Evolutionary conservation across 2,329 filamentous ascomycete species (phyloP), one percentile per base, ranked within the genome.

Genomic region (Penicillium expansum): DNA sequence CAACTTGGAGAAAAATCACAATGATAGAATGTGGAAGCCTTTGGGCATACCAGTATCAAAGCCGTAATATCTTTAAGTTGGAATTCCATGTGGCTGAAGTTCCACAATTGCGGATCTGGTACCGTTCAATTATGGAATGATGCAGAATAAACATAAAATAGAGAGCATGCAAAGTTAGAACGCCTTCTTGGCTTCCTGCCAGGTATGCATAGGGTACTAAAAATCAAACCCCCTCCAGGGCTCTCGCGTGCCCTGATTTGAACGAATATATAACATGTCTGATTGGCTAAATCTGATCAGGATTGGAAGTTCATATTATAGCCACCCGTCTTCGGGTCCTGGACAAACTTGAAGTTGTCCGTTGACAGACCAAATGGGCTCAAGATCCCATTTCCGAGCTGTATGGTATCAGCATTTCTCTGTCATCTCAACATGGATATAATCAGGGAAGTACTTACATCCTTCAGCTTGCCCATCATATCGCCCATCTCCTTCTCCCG

Each of bases 391-490:
- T 99, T 96, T 0, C 94, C 94, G 58, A 99, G 78, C 75, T 90
- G 58, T 4, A 48, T n/a, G 0, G 30, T 18, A 29, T 56, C 11
- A 56, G 41, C 20, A 32, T 10, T 24, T 16, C 18, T 27, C 8
- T 27, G 16, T 3, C 38, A 22, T 13, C 50, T 65, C 56, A 64
- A 29, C 39, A 7, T 1, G 18, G 14, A 1, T 29, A 48, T 29
- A 5, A 18, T 18, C 3, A 13, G 13, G 5, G 16, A 10, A 45
- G 52, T 49, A 80, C 83, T 77, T 63, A 86, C 84, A 65, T 88
- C 86, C 71, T 96, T 97, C 67, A 99, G 76, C 78, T 97, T 97
- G 18, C 89, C 90, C 92, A 96, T 96, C 92, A 97, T 97, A 77
- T 99, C 93, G 3, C 84, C 87, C 83, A 94, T 91, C 76, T 99